These are phyloP conservation scores for Scortechinia acanthostroma DNA, from an alignment of 2,329 filamentous ascomycete genomes.

Conservation along the genomic window DNA sequence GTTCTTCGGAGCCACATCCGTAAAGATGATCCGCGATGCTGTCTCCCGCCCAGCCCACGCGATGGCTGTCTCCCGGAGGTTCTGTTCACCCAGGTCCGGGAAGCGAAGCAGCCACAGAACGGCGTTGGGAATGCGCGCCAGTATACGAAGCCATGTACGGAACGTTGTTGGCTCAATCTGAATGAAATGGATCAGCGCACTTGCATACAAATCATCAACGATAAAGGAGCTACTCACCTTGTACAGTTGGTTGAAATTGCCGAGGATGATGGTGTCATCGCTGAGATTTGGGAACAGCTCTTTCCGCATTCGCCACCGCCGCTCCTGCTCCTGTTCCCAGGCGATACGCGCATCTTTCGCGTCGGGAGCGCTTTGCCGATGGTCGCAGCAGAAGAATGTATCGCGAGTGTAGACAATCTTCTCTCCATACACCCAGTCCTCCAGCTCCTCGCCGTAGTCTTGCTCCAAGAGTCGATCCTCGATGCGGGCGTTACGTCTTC, in stretches of 20 bases:
- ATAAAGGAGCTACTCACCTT: slow-evolving; percentile 54
- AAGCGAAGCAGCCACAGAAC: slow-evolving; percentile 95
- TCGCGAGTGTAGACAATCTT: slow-evolving; percentile 92
- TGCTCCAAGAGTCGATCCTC: slow-evolving; percentile 58
- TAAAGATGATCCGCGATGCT: slow-evolving; percentile 82
- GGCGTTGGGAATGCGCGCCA: slow-evolving; percentile 77
- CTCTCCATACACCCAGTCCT: slow-evolving; percentile 90
- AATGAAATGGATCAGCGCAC: not conserved
- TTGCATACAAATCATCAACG: slow-evolving; percentile 4
- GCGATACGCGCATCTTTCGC: slow-evolving; percentile 56
- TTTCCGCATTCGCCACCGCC: slow-evolving; percentile 87
- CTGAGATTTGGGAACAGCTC: slow-evolving; percentile 77
- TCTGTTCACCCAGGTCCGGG: slow-evolving; percentile 82
- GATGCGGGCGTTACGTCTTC: slow-evolving; percentile 61
- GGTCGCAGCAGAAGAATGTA: slow-evolving; percentile 97
- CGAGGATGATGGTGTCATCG: slow-evolving; percentile 82
- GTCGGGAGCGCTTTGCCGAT: slow-evolving; percentile 76
- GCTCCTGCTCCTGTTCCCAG: slow-evolving; percentile 77
- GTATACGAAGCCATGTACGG: slow-evolving; percentile 87
- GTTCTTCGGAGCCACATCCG: slow-evolving; percentile 90
- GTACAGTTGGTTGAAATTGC: slow-evolving; percentile 97
- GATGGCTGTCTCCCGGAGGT: slow-evolving; percentile 73
- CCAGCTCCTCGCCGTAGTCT: slow-evolving; percentile 52
- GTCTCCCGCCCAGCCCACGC: slow-evolving; percentile 81
- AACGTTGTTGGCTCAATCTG: slow-evolving; percentile 97